phyloP scores from a whole-genome alignment of 306 rosid genomes.

The Rosa chinensis region DNA sequence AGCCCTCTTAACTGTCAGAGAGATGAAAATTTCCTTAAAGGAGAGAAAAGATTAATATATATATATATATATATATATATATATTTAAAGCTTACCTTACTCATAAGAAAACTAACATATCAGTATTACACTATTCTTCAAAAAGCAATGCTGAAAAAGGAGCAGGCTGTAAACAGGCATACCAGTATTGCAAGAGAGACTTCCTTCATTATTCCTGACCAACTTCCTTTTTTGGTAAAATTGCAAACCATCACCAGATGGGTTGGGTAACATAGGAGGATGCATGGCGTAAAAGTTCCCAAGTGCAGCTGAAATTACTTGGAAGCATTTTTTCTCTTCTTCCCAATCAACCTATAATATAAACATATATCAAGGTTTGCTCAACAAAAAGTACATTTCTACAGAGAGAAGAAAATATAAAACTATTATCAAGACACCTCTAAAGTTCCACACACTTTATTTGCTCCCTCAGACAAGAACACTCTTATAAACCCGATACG shows the following conservation, averaged over 20 bases:
- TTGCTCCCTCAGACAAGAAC: background rate
- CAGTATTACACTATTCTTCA: background rate
- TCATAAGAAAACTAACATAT: background rate
- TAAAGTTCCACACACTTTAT: background rate
- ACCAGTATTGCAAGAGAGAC: constrained; percentile 41
- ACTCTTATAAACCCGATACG: background rate
- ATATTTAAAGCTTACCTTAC: background rate
- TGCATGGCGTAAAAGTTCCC: constrained; percentile 92
- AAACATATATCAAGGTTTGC: background rate
- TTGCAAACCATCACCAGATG: constrained; percentile 65
- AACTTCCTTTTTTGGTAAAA: constrained; percentile 62
- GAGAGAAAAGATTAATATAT: background rate
- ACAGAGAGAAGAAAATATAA: background rate
- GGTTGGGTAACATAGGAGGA: constrained; percentile 91
- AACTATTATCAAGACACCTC: background rate
- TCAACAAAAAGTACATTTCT: background rate
- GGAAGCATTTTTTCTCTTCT: constrained; percentile 70
- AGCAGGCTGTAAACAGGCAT: constrained; percentile 23
- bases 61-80: background rate
- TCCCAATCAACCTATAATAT: constrained; percentile 78
- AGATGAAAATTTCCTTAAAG: background rate
- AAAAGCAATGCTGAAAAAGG: background rate
- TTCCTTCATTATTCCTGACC: constrained; percentile 34
- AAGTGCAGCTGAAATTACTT: constrained; percentile 76
- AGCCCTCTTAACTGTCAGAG: background rate